These are phyloP conservation scores for Diaporthe vexans DNA, from an alignment of 2,329 filamentous ascomycete species.

Conservation along the genomic window DNA sequence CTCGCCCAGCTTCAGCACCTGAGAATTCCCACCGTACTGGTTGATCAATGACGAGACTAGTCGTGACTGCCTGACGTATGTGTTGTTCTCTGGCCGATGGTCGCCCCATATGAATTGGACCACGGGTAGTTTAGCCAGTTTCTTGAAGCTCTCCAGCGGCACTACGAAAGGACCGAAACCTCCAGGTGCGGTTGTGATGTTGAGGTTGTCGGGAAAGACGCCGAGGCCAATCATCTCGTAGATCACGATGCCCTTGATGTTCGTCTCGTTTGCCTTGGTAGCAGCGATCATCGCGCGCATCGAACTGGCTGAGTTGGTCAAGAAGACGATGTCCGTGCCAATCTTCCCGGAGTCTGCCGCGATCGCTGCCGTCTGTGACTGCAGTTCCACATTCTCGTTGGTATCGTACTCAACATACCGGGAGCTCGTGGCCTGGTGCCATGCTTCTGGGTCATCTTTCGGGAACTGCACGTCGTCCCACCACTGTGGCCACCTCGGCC, in stretches of 20 bases:
- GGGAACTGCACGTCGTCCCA: constrained; percentile 54
- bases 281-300: constrained; percentile 24
- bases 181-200: not conserved
- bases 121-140: not conserved
- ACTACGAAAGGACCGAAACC: not conserved
- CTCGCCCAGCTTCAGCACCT: not conserved
- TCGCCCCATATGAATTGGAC: not conserved
- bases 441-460: constrained; percentile 48
- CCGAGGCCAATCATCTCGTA: not conserved
- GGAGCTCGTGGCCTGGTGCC: constrained; percentile 48
- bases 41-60: not conserved
- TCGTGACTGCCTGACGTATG: not conserved
- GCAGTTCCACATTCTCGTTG: not conserved
- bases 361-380: not conserved
- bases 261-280: constrained; percentile 53
- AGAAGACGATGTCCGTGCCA: not conserved
- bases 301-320: not conserved
- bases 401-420: not conserved
- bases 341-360: not conserved
- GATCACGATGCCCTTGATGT: constrained; percentile 53
- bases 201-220: constrained; percentile 3
- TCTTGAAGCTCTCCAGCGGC: not conserved
- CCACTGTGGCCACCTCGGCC: constrained; percentile 49
- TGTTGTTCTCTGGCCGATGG: not conserved
- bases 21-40: constrained; percentile 7